Percentiles rank a stretch among this genome's conserved stretches.
Evolutionary conservation across 2,329 filamentous ascomycete genomes (phyloP).

Genomic region (Colletotrichum sp.): DNA sequence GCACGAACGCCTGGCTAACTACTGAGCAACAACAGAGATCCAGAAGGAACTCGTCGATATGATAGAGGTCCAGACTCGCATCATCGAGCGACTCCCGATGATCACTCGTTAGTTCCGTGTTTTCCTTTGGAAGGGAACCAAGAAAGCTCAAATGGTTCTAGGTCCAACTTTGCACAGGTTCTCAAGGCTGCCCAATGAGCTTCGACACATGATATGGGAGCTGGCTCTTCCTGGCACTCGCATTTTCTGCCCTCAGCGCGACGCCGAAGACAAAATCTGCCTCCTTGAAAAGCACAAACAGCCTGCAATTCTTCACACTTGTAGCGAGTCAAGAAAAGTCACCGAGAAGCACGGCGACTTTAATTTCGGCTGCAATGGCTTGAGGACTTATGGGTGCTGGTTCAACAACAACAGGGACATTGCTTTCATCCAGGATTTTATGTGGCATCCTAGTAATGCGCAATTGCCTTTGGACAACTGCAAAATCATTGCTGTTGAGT

Average conservation of each 20-base stretch:
- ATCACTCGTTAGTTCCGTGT: not conserved
- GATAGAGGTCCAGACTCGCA: not conserved
- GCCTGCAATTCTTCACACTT: not conserved
- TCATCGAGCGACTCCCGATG: too few species aligned
- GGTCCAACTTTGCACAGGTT: not conserved
- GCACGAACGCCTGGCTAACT: not conserved
- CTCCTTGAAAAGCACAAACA: not conserved
- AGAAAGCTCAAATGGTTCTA: not conserved
- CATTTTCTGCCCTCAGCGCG: not conserved
- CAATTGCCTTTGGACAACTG: not conserved
- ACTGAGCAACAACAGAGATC: not conserved
- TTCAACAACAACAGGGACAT: not conserved
- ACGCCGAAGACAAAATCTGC: too few species aligned
- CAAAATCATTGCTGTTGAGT: not conserved
- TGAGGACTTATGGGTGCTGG: not conserved
- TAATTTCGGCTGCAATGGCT: not conserved
- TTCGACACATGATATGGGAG: not conserved
- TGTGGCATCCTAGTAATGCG: too few species aligned
- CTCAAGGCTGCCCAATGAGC: not conserved
- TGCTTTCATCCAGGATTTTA: not conserved
- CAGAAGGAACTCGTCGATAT: not conserved
- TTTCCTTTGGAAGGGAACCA: not conserved
- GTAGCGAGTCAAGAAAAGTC: not conserved
- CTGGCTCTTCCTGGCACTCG: not conserved
- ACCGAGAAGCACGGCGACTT: not conserved